Evolutionary conservation across 192 early-diverging fungal genomes (phyloP), one percentile per base, ranked within the genome.

Genomic region (Umbelopsis isabellina): DNA sequence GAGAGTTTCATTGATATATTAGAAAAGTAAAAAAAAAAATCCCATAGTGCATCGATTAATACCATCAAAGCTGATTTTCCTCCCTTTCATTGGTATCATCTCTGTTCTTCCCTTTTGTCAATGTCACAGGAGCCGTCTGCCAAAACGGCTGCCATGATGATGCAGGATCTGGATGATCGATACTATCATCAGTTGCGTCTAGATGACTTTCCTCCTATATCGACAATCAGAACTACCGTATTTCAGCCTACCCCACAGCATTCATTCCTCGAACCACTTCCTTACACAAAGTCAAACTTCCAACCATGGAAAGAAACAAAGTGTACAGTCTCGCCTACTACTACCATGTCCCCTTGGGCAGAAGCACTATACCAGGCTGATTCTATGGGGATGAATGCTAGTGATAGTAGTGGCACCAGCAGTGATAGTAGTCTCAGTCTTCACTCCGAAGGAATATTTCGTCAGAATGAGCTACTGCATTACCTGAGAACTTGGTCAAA

Each of bases 101-200:
- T 61, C 55, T 61, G 21, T 30, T 49, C 48, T 49, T 49, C 48
- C 48, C 20, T 30, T 61, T 61, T 25, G 12, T 18, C 25, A 25
- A 61, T 61, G 55, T 61, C 55, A 61, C 55, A 61, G 21, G 27
- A 35, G 5, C 33, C 55, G 33, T 61, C 55, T 35, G 0, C 55
- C 15, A 25, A 61, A 35, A 61, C 33, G 27, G 55, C 27, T 61
- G 55, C 55, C 12, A 27, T 61, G 30, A 61, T 61, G 55, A 61
- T 61, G 27, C 27, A 18, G 18, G 18, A 13, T 25, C 21, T 61
- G 30, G 55, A 61, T 25, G 55, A 61, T 61, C 27, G 25, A 8
- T 61, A 35, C 2, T 4, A 25, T 16, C 27, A 61, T 61, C 55
- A 27, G 7, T 11, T 12, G 25, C 27, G 22, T 23, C 1, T 23